Evolutionary conservation across 176 grass and related monocot species (phyloP).

Genomic region (Lolium perenne): DNA sequence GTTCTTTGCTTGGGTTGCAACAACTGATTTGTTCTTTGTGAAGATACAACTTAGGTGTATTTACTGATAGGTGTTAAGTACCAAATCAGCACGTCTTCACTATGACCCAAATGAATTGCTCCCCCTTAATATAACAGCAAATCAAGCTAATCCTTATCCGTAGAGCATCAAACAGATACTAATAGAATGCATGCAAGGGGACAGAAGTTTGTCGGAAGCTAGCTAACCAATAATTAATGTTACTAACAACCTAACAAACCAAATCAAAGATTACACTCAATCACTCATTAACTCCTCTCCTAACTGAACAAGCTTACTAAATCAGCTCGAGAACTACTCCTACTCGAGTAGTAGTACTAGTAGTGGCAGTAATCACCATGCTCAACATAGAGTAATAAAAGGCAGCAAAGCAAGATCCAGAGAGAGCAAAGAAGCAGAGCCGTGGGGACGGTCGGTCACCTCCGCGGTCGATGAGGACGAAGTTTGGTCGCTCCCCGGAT

Average conservation of each 20-base stretch:
- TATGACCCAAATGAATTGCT: not conserved
- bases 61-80: not conserved
- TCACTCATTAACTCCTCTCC: slow-evolving; percentile 1
- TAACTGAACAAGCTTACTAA: slow-evolving; percentile 15
- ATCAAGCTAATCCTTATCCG: not conserved
- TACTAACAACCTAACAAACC: not conserved
- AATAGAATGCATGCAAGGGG: not conserved
- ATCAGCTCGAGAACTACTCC: not conserved
- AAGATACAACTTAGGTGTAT: slow-evolving; percentile 1
- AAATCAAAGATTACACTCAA: slow-evolving; percentile 14
- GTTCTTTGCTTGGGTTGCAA: slow-evolving; percentile 5
- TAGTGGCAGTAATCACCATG: not conserved
- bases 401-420: not conserved
- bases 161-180: slow-evolving; percentile 1
- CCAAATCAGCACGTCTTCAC: not conserved
- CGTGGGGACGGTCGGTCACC: slow-evolving; percentile 32
- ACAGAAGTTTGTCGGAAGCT: slow-evolving; percentile 6
- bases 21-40: not conserved
- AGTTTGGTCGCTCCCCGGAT: slow-evolving; percentile 60
- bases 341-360: not conserved
- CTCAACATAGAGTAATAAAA: not conserved
- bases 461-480: slow-evolving; percentile 81
- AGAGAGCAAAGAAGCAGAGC: not conserved
- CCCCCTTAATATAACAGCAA: not conserved
- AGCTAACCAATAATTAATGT: slow-evolving; percentile 22